Evolutionary conservation across 768 basidiomycete species (phyloP).

Genomic region (Hygrophorus pudorinus): DNA sequence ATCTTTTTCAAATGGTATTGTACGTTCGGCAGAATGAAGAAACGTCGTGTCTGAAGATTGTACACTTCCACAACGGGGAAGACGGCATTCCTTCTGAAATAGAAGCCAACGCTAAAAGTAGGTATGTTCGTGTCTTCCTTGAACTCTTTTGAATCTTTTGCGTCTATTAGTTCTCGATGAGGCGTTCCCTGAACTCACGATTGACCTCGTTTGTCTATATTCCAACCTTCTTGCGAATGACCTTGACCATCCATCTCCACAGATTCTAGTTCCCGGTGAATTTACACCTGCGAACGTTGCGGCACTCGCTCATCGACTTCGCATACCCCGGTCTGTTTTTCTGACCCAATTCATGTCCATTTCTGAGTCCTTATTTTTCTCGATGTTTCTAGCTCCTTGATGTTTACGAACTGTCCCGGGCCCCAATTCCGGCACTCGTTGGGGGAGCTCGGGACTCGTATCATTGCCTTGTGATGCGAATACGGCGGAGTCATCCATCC

Average conservation of each 20-base stretch:
- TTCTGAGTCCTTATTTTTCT: no score
- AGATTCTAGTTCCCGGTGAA: constrained; percentile 36
- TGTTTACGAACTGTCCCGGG: constrained; percentile 58
- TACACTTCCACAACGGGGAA: constrained; percentile 52
- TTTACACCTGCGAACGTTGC: constrained; percentile 39
- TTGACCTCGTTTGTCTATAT: constrained; percentile 41
- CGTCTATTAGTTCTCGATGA: constrained; percentile 21
- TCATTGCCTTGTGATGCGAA: constrained; percentile 35
- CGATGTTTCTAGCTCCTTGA: no score
- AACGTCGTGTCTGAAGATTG: constrained; percentile 57
- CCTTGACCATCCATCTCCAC: neutral
- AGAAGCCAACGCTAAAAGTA: constrained; percentile 62
- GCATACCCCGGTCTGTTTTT: constrained; percentile 42
- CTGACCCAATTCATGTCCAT: no score
- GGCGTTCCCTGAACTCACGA: constrained; percentile 54
- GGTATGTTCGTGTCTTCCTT: constrained; percentile 7
- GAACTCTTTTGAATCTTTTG: neutral
- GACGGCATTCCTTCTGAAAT: constrained; percentile 55
- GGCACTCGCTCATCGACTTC: constrained; percentile 37
- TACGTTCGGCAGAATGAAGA: constrained; percentile 64
- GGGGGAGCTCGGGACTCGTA: constrained; percentile 42
- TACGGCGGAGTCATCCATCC: no score
- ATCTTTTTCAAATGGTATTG: constrained; percentile 51
- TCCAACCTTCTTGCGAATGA: neutral
- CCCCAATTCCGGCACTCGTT: constrained; percentile 28